These are phyloP conservation scores for Carallia pectinifolia DNA, from an alignment of 345 rosid species.

Conservation along the genomic window DNA sequence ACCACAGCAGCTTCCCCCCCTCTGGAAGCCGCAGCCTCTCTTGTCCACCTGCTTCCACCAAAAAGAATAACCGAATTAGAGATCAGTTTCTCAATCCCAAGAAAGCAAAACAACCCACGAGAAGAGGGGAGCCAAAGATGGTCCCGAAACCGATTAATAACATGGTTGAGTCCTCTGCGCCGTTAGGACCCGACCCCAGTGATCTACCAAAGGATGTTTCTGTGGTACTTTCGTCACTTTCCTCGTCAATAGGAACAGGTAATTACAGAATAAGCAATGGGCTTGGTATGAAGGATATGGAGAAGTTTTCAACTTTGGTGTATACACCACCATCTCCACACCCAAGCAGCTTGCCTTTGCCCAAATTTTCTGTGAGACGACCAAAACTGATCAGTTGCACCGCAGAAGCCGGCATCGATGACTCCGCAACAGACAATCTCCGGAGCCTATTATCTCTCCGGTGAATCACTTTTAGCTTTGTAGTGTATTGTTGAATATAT, in stretches of 20 bases:
- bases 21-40: conserved; percentile 31
- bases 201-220: conserved; percentile 45
- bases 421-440: conserved; percentile 60
- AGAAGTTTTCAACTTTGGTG: conserved; percentile 33
- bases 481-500: neutral
- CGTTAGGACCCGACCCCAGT: conserved; percentile 44
- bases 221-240: conserved; percentile 7
- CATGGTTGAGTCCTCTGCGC: conserved; percentile 13
- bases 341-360: conserved; percentile 35
- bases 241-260: conserved; percentile 9
- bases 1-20: conserved; percentile 37
- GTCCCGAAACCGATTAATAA: neutral
- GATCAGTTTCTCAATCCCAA: conserved; percentile 38
- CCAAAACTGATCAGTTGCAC: conserved; percentile 26
- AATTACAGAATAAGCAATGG: neutral
- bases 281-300: conserved; percentile 10
- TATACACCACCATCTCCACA: conserved; percentile 22
- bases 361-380: conserved; percentile 22
- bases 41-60: conserved; percentile 13
- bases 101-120: conserved; percentile 27
- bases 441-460: conserved; percentile 66
- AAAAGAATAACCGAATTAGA: conserved; percentile 27
- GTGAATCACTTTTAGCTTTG: conserved; percentile 16
- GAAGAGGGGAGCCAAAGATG: conserved; percentile 11
- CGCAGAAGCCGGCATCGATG: conserved; percentile 36